These are phyloP conservation scores for Suillus lakei DNA, from an alignment of 768 basidiomycete species.

Conservation along the genomic window DNA sequence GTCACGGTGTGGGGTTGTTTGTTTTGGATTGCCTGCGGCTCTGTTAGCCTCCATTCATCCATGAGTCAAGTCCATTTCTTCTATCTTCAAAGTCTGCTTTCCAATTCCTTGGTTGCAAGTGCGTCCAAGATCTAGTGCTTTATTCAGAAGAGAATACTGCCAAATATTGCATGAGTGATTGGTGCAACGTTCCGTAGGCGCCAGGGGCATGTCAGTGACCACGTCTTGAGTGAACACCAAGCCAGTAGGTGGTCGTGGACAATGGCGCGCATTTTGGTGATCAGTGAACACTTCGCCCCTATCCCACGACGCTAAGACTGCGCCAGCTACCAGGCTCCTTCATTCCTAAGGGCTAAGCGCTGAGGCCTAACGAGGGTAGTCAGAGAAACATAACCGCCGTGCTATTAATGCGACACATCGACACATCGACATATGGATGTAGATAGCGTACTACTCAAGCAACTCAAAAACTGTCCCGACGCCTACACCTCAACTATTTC, in stretches of 20 bases:
- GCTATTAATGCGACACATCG: constrained; percentile 14
- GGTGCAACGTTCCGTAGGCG: constrained; percentile 24
- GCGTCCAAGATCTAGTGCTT: neutral
- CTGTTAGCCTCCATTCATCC: no score
- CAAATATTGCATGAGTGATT: constrained; percentile 20
- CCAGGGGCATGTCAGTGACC: constrained; percentile 15
- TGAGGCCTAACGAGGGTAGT: neutral
- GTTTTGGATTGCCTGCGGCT: constrained; percentile 4
- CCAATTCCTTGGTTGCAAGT: neutral
- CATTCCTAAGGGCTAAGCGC: neutral
- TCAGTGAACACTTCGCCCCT: neutral
- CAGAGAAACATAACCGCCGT: neutral
- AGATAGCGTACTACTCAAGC: constrained; percentile 9
- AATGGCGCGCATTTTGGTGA: neutral
- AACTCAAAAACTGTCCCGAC: neutral
- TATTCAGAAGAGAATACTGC: constrained; percentile 24
- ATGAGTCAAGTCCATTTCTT: neutral
- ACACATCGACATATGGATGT: constrained; percentile 7
- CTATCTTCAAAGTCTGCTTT: neutral
- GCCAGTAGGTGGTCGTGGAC: neutral
- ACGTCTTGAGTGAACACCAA: neutral
- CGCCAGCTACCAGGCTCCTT: neutral
- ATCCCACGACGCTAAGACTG: neutral
- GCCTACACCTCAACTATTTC: constrained; percentile 25
- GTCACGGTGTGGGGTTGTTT: neutral